Evolutionary conservation across 306 rosid species (phyloP).

Genomic region (Castanea mollissima): DNA sequence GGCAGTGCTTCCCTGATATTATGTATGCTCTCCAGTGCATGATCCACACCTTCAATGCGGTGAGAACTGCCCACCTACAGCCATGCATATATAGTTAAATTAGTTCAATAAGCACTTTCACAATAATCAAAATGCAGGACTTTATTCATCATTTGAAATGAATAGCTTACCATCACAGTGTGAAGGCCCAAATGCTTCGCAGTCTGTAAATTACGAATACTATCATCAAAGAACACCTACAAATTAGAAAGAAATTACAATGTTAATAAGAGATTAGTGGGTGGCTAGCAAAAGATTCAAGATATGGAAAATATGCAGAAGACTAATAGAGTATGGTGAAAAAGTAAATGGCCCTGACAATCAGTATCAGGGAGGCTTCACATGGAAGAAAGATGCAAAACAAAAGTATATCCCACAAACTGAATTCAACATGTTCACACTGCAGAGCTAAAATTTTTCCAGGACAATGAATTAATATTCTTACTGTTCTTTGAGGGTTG

Average conservation of each 20-base stretch:
- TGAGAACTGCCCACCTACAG: conserved; percentile 67
- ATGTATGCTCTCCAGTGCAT: conserved; percentile 90
- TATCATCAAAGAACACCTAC: conserved; percentile 88
- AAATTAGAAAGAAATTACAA: not conserved
- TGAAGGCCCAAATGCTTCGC: conserved; percentile 66
- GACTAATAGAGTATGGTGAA: not conserved
- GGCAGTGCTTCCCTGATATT: conserved; percentile 83
- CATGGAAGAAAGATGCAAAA: not conserved
- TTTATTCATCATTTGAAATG: not conserved
- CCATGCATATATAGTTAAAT: not conserved
- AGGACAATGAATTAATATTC: conserved; percentile 11
- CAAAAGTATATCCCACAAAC: not conserved
- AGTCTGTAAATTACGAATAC: conserved; percentile 54
- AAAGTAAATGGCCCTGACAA: not conserved
- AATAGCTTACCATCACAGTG: conserved; percentile 61
- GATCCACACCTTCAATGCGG: conserved; percentile 49
- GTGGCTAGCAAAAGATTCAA: not conserved
- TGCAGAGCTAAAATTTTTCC: not conserved
- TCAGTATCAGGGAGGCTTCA: not conserved
- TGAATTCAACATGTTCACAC: not conserved
- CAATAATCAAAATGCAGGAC: not conserved
- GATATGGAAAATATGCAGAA: not conserved
- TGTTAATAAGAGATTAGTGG: not conserved
- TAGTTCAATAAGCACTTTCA: too few species aligned
- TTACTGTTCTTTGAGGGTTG: conserved; percentile 72